Evolutionary conservation across 2,329 filamentous ascomycete species (phyloP).

Genomic region (Fusarium equiseti): DNA sequence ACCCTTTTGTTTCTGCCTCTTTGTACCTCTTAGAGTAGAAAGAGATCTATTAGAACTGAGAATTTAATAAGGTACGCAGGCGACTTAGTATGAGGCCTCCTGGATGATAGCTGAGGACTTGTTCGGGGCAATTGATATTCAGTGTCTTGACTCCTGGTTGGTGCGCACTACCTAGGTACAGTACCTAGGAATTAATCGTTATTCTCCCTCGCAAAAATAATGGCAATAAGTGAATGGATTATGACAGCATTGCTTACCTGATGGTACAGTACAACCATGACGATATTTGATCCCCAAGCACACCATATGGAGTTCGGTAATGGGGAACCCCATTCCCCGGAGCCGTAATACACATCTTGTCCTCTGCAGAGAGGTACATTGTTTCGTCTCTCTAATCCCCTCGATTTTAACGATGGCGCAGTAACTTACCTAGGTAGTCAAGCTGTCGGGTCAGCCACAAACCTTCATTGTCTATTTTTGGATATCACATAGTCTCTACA

Average conservation of each 20-base stretch:
- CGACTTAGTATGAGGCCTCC: neutral
- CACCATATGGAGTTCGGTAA: neutral
- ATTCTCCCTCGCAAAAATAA: neutral
- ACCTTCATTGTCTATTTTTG: neutral
- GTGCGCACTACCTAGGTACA: neutral
- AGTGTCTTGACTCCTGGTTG: neutral
- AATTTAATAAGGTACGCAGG: neutral
- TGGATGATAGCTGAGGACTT: neutral
- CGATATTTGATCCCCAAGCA: neutral
- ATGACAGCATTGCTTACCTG: neutral
- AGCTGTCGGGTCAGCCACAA: neutral
- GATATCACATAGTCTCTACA: neutral
- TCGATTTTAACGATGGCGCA: neutral
- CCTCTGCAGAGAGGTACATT: neutral
- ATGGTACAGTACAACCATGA: constrained; percentile 18
- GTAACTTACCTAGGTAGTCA: neutral
- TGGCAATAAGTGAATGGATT: neutral
- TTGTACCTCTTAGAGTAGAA: neutral
- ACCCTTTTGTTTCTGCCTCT: constrained; percentile 1
- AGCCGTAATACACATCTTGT: neutral
- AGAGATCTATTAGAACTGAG: neutral
- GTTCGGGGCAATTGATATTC: neutral
- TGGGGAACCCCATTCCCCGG: neutral
- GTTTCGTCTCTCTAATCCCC: neutral
- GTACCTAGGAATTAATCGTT: neutral